Percentiles rank a stretch among this genome's conserved stretches.
phyloP scores from a whole-genome alignment of 1,139 yeast species.

The Pichia sp. region DNA sequence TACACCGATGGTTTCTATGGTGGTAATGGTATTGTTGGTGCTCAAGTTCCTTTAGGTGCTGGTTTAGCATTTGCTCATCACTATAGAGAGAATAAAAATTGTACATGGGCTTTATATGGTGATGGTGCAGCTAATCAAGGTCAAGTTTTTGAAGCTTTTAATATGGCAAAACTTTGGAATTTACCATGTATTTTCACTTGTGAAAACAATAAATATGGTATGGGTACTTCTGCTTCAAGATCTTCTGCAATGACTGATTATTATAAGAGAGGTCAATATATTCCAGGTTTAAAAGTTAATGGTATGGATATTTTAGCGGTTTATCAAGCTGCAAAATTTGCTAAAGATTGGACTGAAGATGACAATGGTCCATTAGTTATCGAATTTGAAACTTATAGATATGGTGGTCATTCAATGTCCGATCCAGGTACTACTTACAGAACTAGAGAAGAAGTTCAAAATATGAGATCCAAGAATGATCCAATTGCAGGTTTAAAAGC shows the following conservation, averaged over 20 bases:
- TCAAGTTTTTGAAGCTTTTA: conserved; percentile 93
- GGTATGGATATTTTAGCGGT: conserved; percentile 97
- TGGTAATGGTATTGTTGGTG: conserved; percentile 99
- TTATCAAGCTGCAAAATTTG: conserved; percentile 93
- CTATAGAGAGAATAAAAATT: conserved; percentile 74
- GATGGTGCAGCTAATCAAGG: conserved; percentile 99
- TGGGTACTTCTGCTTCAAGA: conserved; percentile 98
- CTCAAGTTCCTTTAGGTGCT: conserved; percentile 97
- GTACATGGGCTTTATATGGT: conserved; percentile 88
- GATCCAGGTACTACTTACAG: conserved; percentile 99
- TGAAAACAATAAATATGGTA: conserved; percentile 98
- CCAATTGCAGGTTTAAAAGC: conserved; percentile 95
- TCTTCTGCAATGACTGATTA: conserved; percentile 95
- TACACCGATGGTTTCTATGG: conserved; percentile 93
- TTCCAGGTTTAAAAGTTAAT: conserved; percentile 95
- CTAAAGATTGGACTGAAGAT: conserved; percentile 88
- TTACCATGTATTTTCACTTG: conserved; percentile 92
- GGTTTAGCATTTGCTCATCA: conserved; percentile 97
- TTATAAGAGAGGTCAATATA: conserved; percentile 98
- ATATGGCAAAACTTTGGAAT: conserved; percentile 99
- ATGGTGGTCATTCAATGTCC: conserved; percentile 99
- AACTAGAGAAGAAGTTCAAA: conserved; percentile 99
- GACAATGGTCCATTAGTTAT: conserved; percentile 95
- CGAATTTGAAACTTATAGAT: conserved; percentile 97
- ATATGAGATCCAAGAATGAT: conserved; percentile 97